Conservation (phyloP, 352 stramenopile species). For the Peronospora destructor region DNA sequence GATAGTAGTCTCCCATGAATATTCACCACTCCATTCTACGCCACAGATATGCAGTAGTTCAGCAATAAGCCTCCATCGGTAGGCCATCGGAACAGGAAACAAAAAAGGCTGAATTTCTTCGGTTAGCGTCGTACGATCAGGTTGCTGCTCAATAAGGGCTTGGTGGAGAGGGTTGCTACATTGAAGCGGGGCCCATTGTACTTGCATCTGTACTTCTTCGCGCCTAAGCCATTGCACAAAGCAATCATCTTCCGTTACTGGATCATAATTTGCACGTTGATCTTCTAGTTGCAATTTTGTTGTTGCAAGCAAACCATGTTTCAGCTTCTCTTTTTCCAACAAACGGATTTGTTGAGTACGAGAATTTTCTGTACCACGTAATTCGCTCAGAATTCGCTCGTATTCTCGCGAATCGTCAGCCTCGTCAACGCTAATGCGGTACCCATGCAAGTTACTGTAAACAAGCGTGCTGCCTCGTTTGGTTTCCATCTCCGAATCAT, state of each 20-base stretch:
- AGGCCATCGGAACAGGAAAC: constrained; percentile 37
- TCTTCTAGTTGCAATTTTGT: constrained; percentile 37
- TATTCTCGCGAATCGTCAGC: constrained; percentile 60
- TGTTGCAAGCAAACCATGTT: constrained; percentile 12
- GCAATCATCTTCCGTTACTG: constrained; percentile 28
- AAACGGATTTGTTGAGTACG: constrained; percentile 25
- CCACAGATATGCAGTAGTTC: constrained; percentile 44
- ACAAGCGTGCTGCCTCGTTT: constrained; percentile 25
- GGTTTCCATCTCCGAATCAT: constrained; percentile 8
- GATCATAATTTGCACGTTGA: constrained; percentile 44
- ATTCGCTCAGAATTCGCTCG: constrained; percentile 60
- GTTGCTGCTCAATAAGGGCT: constrained; percentile 48
- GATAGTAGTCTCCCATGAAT: constrained; percentile 15
- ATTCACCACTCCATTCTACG: constrained; percentile 26
- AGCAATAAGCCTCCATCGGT: constrained; percentile 31
- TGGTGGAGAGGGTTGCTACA: constrained; percentile 38
- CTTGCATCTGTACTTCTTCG: constrained; percentile 31
- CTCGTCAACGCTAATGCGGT: constrained; percentile 63
- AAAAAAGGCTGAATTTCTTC: constrained; percentile 80
- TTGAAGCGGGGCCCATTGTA: constrained; percentile 56
- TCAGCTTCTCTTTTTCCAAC: constrained; percentile 29
- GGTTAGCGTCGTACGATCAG: constrained; percentile 53
- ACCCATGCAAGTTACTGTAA: constrained; percentile 80
- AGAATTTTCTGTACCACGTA: constrained; percentile 45
- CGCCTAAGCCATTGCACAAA: constrained; percentile 42